Base-by-base conservation (phyloP, 2,329 filamentous ascomycete genomes). In the Fusarium euwallaceae region DNA sequence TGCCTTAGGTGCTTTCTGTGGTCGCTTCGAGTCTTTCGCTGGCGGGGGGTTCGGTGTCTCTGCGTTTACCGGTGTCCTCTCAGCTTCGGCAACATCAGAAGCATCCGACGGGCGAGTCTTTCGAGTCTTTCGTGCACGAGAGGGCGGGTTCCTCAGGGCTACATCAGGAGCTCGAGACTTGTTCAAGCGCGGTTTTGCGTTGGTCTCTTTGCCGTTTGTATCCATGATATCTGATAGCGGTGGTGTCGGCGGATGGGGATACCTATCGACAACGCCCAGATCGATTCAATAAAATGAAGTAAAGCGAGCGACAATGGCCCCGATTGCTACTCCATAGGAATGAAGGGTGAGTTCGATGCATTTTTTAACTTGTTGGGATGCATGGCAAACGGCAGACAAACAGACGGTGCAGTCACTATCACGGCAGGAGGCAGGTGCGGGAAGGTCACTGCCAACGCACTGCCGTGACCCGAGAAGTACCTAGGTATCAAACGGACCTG, bases 321-420 rank as follows among this genome's bases (percentile, higher is more conserved):
- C 24, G 41, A 32, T 61, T n/a, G 17, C 56, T 41, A 37, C 10
- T 32, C 17, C 11, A 20, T 43, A 58, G 36, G 17, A 37, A 11
- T 48, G n/a, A 32, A 39, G n/a, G 27, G 16, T n/a, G 37, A 43
- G 27, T 4, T 29, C 34, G 56, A 32, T 14, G 41, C 17, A 22
- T 48, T 55, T 48, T 55, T 32, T 34, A 41, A 41, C 22, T 17
- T 22, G 24, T 22, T 37, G 36, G 17, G 37, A 41, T 14, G 4
- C 32, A 34, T 41, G 17, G 39, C 56, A 71, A 71, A 73, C 39
- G 36, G 36, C 36, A 22, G 34, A 45, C 56, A 53, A 59, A 63
- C 37, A 55, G 27, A 29, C 17, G 32, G 36, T 34, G 60, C 27
- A 66, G 61, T 60, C 17, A 29, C 67, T 61, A 14, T 43, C 24